Evolutionary conservation across 129 eudicot genomes (phyloP).

Genomic region (Oenanthe sinensis): DNA sequence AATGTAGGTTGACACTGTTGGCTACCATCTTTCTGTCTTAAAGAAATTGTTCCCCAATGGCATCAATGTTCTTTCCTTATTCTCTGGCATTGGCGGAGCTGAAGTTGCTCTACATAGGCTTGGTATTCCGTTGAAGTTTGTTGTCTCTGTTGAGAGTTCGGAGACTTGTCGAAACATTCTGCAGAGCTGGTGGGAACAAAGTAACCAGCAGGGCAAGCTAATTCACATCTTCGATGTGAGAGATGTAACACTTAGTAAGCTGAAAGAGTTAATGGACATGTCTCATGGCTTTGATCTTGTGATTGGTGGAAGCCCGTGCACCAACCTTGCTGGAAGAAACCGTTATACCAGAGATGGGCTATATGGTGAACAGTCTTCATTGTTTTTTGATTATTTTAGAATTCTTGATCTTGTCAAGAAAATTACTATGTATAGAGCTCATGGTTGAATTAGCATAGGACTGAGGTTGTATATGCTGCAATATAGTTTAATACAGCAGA

Average conservation of each 20-base stretch:
- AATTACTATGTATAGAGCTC: neutral
- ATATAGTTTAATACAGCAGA: neutral
- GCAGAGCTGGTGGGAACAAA: slow-evolving; percentile 57
- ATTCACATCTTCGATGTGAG: slow-evolving; percentile 31
- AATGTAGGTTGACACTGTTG: slow-evolving; percentile 52
- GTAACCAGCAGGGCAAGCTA: slow-evolving; percentile 38
- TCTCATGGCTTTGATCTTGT: slow-evolving; percentile 37
- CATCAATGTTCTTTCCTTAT: slow-evolving; percentile 37
- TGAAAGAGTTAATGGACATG: slow-evolving; percentile 20
- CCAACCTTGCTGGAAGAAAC: slow-evolving; percentile 53
- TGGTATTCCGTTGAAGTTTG: slow-evolving; percentile 37
- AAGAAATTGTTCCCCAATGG: slow-evolving; percentile 40
- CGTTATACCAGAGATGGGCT: slow-evolving; percentile 51
- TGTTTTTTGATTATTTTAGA: slow-evolving; percentile 39
- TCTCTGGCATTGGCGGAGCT: slow-evolving; percentile 55
- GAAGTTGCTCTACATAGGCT: slow-evolving; percentile 54
- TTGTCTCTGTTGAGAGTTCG: slow-evolving; percentile 41
- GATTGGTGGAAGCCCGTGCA: slow-evolving; percentile 56
- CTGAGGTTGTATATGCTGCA: neutral
- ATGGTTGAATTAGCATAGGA: neutral
- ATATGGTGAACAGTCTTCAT: slow-evolving; percentile 42
- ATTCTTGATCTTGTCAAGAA: slow-evolving; percentile 35
- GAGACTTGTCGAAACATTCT: slow-evolving; percentile 35
- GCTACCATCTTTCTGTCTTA: slow-evolving; percentile 45
- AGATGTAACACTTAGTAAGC: slow-evolving; percentile 13